Evolutionary conservation across 345 rosid species (phyloP).

Genomic region (Hibiscus mutabilis): DNA sequence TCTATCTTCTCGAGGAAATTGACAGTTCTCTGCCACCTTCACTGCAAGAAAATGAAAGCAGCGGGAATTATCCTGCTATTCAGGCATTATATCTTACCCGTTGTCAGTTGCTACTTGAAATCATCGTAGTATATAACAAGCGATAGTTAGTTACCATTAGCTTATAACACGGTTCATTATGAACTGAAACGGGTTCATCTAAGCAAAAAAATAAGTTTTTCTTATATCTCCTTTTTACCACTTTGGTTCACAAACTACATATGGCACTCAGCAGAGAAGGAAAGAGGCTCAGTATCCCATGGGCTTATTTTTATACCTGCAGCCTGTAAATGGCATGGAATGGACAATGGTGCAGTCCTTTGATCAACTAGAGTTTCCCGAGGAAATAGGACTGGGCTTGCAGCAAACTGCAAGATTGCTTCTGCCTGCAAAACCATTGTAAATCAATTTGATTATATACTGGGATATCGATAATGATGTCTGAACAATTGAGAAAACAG

Average conservation of each 20-base stretch:
- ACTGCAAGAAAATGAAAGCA: slow-evolving; percentile 4
- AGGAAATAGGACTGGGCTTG: slow-evolving; percentile 18
- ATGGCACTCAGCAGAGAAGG: not conserved
- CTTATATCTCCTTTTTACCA: not conserved
- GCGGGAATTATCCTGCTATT: not conserved
- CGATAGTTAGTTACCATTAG: not conserved
- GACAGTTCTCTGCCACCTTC: slow-evolving; percentile 3
- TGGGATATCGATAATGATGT: not conserved
- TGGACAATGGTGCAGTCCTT: slow-evolving; percentile 17
- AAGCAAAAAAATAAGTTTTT: not conserved
- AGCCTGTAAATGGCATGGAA: slow-evolving; percentile 23
- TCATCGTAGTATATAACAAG: not conserved
- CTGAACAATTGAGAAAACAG: not conserved
- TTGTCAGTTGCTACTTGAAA: not conserved
- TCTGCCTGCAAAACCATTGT: slow-evolving; percentile 24
- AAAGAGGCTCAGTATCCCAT: not conserved
- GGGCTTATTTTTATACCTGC: slow-evolving; percentile 18
- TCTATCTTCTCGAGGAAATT: slow-evolving; percentile 7
- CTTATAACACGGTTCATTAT: not conserved
- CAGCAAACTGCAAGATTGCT: slow-evolving; percentile 34
- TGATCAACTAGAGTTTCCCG: slow-evolving; percentile 19
- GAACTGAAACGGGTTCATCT: not conserved
- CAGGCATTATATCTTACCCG: not conserved
- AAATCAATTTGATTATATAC: not conserved
- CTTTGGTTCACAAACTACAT: not conserved